phyloP scores from a whole-genome alignment of 2,329 filamentous ascomycete species.

The Penicillium sp. region DNA sequence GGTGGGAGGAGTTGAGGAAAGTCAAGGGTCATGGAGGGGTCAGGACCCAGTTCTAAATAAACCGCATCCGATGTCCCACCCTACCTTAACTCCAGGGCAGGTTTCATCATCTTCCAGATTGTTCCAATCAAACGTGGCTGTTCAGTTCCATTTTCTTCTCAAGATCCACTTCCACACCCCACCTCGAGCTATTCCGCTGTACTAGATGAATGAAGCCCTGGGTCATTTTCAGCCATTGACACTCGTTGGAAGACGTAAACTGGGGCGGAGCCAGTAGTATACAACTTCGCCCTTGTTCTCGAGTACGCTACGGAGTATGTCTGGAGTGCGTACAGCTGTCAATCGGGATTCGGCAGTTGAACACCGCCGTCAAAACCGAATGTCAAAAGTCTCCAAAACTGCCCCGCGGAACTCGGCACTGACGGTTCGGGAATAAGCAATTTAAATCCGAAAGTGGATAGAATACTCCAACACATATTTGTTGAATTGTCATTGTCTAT shows the following conservation, averaged over 20 bases:
- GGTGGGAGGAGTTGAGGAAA: neutral
- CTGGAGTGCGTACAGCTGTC: no score
- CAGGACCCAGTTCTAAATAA: conserved; percentile 8
- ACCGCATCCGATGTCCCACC: neutral
- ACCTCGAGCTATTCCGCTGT: conserved; percentile 9
- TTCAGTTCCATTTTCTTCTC: neutral
- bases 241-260: no score
- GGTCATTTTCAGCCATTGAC: neutral
- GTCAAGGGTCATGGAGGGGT: neutral
- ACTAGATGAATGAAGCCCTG: neutral
- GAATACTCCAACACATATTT: no score
- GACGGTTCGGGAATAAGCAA: neutral
- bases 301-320: no score
- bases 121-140: conserved; percentile 3
- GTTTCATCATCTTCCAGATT: neutral
- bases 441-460: neutral
- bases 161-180: conserved; percentile 8
- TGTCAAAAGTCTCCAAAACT: neutral
- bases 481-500: neutral
- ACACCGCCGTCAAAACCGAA: no score
- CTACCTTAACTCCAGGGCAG: neutral
- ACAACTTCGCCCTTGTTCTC: no score
- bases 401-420: neutral
- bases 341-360: neutral
- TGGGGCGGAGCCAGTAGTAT: no score